Evolutionary conservation across 352 stramenopile species (phyloP).

Genomic region (Hyaloperonospora brassicae): DNA sequence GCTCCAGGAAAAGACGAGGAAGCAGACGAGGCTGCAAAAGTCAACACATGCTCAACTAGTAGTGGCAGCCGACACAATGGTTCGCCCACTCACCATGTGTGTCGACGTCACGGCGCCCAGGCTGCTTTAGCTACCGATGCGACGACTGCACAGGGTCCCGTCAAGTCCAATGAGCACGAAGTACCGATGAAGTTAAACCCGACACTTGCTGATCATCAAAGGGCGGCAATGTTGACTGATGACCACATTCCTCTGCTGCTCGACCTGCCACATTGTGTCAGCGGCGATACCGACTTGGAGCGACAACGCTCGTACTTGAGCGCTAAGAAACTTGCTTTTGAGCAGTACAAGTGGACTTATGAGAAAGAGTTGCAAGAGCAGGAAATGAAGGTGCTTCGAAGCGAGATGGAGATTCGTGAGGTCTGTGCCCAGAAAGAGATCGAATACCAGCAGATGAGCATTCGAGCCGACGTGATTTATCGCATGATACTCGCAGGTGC

Average conservation of each 20-base stretch:
- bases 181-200: no score
- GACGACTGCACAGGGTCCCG: no score
- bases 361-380: constrained; percentile 15
- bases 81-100: background rate
- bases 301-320: no score
- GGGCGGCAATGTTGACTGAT: no score
- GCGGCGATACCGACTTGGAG: no score
- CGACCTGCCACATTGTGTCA: no score
- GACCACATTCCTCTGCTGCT: no score
- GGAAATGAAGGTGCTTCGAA: constrained; percentile 12
- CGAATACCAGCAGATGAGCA: constrained; percentile 9
- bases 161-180: no score
- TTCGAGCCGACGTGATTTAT: constrained; percentile 15
- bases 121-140: no score
- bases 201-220: background rate
- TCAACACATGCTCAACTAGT: background rate
- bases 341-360: constrained; percentile 11
- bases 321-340: no score
- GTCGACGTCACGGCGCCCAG: background rate
- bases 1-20: constrained; percentile 1
- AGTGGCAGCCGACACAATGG: background rate
- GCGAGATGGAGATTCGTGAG: constrained; percentile 18
- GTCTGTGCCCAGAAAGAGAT: constrained; percentile 13
- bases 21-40: background rate
- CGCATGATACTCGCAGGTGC: constrained; percentile 12